Conservation (phyloP, 2,329 filamentous ascomycete genomes). For the Pseudophaeomoniella oleicola region DNA sequence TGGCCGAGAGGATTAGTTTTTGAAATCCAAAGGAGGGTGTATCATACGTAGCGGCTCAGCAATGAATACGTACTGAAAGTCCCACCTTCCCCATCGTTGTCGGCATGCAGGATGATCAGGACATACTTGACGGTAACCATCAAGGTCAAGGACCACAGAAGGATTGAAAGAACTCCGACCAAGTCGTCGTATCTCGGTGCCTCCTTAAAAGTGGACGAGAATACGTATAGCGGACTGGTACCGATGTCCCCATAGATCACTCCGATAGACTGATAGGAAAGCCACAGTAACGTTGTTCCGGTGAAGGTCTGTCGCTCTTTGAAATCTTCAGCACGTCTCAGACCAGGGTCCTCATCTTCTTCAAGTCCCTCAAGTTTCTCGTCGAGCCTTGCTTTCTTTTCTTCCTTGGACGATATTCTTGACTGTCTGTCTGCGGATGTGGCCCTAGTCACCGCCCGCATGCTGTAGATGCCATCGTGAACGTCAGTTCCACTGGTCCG, state of each 20-base stretch:
- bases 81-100: slow-evolving; percentile 41
- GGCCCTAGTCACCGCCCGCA: too few relatives aligned
- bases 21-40: too few relatives aligned
- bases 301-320: slow-evolving; percentile 10
- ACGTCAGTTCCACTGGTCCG: too few relatives aligned
- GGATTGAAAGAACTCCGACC: slow-evolving; percentile 35
- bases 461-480: too few relatives aligned
- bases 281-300: too few relatives aligned
- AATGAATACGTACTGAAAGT: slow-evolving; percentile 5
- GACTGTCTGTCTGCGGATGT: too few relatives aligned
- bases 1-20: too few relatives aligned
- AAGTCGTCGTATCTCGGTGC: slow-evolving; percentile 29
- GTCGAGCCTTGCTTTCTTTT: too few relatives aligned
- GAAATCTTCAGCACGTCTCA: slow-evolving; percentile 10
- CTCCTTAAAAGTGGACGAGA: slow-evolving; percentile 33
- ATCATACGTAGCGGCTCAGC: too few relatives aligned
- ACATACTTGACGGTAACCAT: slow-evolving; percentile 43
- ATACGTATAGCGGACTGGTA: slow-evolving; percentile 41
- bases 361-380: too few relatives aligned
- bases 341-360: slow-evolving; percentile 11
- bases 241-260: slow-evolving; percentile 45
- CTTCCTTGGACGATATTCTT: too few relatives aligned
- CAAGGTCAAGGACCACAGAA: slow-evolving; percentile 37
- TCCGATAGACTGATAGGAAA: slow-evolving; percentile 38
- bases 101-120: slow-evolving; percentile 33